Evolutionary conservation across 192 early-diverging fungal species (phyloP).

Genomic region (Coemansia sp.): DNA sequence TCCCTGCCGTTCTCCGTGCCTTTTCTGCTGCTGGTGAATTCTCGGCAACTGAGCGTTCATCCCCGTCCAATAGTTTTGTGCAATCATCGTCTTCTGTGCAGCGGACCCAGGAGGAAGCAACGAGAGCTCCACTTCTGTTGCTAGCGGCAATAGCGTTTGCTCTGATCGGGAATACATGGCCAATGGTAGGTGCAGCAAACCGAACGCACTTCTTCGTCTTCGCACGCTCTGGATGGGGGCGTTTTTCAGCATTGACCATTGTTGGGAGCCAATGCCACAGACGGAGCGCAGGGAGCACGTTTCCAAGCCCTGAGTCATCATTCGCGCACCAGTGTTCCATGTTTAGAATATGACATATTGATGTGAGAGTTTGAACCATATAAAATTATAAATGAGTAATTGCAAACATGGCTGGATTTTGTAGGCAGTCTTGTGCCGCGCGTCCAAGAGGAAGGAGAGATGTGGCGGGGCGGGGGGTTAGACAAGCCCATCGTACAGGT

Average conservation of each 20-base stretch:
- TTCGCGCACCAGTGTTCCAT: too few relatives aligned
- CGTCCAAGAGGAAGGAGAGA: too few relatives aligned
- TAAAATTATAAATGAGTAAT: too few relatives aligned
- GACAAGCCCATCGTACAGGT: constrained; percentile 82
- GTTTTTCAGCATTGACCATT: too few relatives aligned
- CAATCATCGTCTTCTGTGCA: background rate
- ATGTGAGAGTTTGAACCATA: too few relatives aligned
- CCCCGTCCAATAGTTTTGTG: background rate
- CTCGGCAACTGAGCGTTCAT: background rate
- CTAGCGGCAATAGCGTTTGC: background rate
- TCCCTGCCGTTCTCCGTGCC: background rate
- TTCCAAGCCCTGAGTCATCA: too few relatives aligned
- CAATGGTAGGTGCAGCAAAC: constrained; percentile 7
- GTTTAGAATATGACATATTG: too few relatives aligned
- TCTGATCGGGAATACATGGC: background rate
- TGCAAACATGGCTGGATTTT: too few relatives aligned
- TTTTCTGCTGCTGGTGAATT: background rate
- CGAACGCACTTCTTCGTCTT: background rate
- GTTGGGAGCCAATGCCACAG: too few relatives aligned
- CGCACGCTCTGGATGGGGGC: too few relatives aligned
- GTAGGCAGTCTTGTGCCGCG: too few relatives aligned
- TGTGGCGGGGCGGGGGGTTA: constrained; percentile 33
- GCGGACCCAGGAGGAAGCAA: background rate
- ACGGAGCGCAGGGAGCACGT: too few relatives aligned
- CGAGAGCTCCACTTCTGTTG: background rate